Conservation (phyloP, 2,329 filamentous ascomycete genomes). For the Cytospora schulzeri region DNA sequence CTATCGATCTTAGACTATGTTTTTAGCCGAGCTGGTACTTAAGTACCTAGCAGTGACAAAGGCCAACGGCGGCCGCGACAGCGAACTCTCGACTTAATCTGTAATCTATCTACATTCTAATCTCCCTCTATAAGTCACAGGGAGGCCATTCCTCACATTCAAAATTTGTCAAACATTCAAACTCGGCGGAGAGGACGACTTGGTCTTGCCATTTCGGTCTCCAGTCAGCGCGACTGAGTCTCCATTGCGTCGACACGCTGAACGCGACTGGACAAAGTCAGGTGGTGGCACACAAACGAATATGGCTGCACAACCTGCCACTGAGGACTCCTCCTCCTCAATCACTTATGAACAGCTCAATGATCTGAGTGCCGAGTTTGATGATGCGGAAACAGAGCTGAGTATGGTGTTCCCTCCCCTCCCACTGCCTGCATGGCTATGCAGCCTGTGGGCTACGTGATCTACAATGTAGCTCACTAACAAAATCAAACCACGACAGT, state of each 20-base stretch:
- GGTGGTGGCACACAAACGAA: not conserved
- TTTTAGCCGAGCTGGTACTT: too few relatives aligned
- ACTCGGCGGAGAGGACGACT: conserved; percentile 15
- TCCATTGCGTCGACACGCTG: not conserved
- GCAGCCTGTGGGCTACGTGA: not conserved
- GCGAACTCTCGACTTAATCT: too few relatives aligned
- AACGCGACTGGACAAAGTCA: conserved; percentile 5
- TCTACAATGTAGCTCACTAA: conserved; percentile 18
- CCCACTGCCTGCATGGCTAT: not conserved
- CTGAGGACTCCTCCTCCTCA: conserved; percentile 44
- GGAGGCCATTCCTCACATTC: not conserved
- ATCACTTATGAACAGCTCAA: conserved; percentile 76
- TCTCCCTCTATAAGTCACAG: not conserved
- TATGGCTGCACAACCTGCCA: conserved; percentile 29
- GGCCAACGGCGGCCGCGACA: too few relatives aligned
- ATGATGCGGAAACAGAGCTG: conserved; percentile 79
- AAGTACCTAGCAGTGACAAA: too few relatives aligned
- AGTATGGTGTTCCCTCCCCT: conserved; percentile 57
- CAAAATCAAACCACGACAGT: conserved; percentile 50
- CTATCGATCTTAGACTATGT: too few relatives aligned
- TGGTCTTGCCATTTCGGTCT: conserved; percentile 19
- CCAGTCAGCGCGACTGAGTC: conserved; percentile 2
- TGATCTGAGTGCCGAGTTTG: conserved; percentile 80
- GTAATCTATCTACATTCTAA: not conserved
- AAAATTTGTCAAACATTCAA: conserved; percentile 13